phyloP scores from a whole-genome alignment of 805 yeast species.

The Yarrowia alimentaria region DNA sequence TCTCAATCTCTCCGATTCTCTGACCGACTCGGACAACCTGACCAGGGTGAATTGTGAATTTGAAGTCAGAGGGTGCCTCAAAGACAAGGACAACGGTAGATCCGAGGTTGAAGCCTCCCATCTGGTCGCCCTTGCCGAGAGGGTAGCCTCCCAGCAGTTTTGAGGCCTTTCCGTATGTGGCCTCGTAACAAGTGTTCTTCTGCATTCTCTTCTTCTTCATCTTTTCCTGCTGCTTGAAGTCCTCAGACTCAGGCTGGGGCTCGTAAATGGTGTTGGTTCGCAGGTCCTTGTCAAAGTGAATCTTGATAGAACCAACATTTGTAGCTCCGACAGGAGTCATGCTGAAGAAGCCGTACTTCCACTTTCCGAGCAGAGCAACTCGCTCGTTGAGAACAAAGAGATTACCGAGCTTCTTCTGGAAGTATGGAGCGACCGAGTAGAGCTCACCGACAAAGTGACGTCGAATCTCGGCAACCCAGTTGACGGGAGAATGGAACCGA shows the following conservation, averaged over 20 bases:
- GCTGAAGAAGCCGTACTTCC: slow-evolving; percentile 96
- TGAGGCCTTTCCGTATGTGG: slow-evolving; percentile 81
- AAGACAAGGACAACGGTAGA: slow-evolving; percentile 95
- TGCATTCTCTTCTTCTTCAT: slow-evolving; percentile 45
- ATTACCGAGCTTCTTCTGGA: slow-evolving; percentile 82
- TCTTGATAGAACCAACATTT: slow-evolving; percentile 90
- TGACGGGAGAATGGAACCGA: slow-evolving; percentile 91
- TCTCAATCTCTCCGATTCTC: slow-evolving; percentile 31
- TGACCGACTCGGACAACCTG: slow-evolving; percentile 84
- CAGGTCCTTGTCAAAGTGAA: slow-evolving; percentile 87
- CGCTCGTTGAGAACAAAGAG: slow-evolving; percentile 91
- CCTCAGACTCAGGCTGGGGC: slow-evolving; percentile 30
- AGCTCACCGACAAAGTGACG: slow-evolving; percentile 96
- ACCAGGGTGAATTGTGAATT: slow-evolving; percentile 68
- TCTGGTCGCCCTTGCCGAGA: slow-evolving; percentile 83
- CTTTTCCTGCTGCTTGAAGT: slow-evolving; percentile 22
- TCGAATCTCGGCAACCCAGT: slow-evolving; percentile 92
- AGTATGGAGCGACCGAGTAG: slow-evolving; percentile 93
- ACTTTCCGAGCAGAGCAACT: slow-evolving; percentile 89
- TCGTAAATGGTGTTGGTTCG: slow-evolving; percentile 71
- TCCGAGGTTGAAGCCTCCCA: slow-evolving; percentile 96
- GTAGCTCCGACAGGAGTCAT: slow-evolving; percentile 99
- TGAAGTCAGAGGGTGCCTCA: slow-evolving; percentile 85
- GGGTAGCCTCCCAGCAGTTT: slow-evolving; percentile 81
- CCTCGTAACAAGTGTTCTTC: slow-evolving; percentile 88